Evolutionary conservation across 1,284 basidiomycete genomes (phyloP), one percentile per base, ranked within the genome.

Genomic region (Phylloboletellus chloephorus): DNA sequence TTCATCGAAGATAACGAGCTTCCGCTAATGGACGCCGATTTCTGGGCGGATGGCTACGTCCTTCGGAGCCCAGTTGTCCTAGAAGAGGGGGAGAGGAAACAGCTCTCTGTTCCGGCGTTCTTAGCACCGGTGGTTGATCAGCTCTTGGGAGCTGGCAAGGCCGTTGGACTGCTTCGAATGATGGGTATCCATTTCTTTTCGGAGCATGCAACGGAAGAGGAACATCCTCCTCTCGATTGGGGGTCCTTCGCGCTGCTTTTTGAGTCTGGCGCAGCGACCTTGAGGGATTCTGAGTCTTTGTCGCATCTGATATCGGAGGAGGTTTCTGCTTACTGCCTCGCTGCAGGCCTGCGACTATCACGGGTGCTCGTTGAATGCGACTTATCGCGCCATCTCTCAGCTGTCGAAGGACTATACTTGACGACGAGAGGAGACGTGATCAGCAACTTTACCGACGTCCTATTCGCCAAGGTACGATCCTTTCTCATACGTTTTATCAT

Each of bases 31-130:
- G 81, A 77, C 61, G 83, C 76, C 5, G 86, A 90, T 47, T 90
- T 90, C 55, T 92, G 89, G 88, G 68, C 73, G 25, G 78, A 82
- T 24, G 85, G 82, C 0, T 90, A 82, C 58, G 66, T 69, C 2
- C 60, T 87, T 38, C 65, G 78, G 20, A 69, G 70, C 19, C 67
- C 65, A 43, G 48, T 60, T 22, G 44, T 51, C 3, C 54, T 59
- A 9, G 58, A 60, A 24, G 58, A 53, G 4, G 64, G 62, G 44
- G 49, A 63, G 19, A 53, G 51, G n/a, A 56, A 57, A 34, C 61
- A 60, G 28, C 67, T 61, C 21, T 66, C 72, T 10, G 70, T 82
- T 11, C 83, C 85, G 0, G 56, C 64, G 23, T 85, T 86, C 53
- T 62, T 89, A 46, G 64, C 68, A 26, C 74, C 76, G 32, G 66